phyloP scores from a whole-genome alignment of 306 rosid genomes.

The Fagus sylvatica region DNA sequence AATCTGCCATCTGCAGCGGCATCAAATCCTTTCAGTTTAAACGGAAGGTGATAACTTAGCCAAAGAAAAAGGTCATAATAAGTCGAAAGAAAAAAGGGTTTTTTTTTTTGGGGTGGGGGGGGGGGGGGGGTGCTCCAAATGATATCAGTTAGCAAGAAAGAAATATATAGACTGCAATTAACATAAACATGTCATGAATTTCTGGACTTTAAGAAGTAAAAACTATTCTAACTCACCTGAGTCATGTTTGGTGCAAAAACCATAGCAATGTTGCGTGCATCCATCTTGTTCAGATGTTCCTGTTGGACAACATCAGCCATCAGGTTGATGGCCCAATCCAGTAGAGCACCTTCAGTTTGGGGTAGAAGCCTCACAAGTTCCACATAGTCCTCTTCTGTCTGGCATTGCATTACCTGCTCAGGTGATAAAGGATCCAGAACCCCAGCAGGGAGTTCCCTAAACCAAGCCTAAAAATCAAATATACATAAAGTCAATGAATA shows the following conservation, averaged over 20 bases:
- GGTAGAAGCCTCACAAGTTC: constrained; percentile 65
- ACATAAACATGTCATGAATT: neutral
- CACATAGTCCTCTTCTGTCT: constrained; percentile 70
- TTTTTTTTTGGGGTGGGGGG: neutral
- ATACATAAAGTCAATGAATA: constrained; percentile 23
- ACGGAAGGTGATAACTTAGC: neutral
- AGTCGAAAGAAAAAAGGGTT: neutral
- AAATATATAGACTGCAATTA: neutral
- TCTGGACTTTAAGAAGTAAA: constrained; percentile 4
- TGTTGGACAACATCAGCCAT: constrained; percentile 90
- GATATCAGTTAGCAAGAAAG: constrained; percentile 3
- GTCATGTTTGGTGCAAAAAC: constrained; percentile 99
- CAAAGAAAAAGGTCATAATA: neutral
- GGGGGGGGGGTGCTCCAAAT: neutral
- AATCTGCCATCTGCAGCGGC: neutral
- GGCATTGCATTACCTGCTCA: constrained; percentile 78
- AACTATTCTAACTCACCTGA: constrained; percentile 49
- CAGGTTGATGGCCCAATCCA: constrained; percentile 91
- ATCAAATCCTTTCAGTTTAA: neutral
- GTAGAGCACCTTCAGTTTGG: constrained; percentile 68
- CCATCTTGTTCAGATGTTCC: constrained; percentile 86
- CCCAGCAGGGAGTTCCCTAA: constrained; percentile 82
- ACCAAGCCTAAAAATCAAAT: constrained; percentile 72
- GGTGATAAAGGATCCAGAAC: constrained; percentile 69
- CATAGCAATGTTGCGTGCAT: constrained; percentile 82